Evolutionary conservation across 345 rosid species (phyloP).

Genomic region (Eucalyptus curtisii): DNA sequence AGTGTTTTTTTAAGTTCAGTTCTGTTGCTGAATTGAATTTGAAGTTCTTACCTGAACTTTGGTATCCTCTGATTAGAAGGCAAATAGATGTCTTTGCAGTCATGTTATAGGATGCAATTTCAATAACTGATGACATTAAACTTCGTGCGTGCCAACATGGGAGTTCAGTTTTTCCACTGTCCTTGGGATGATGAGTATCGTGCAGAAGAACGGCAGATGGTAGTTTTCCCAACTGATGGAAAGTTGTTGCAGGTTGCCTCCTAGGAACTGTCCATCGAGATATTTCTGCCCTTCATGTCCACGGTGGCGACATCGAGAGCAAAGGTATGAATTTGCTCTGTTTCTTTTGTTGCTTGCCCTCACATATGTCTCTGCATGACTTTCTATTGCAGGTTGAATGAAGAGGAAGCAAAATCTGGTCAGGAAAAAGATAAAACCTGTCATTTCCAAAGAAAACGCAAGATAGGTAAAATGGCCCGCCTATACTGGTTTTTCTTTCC

Average conservation of each 20-base stretch:
- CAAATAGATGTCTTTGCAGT: not conserved
- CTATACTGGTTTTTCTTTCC: not conserved
- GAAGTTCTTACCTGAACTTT: not conserved
- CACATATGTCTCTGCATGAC: not conserved
- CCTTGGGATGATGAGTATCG: not conserved
- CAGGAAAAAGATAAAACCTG: constrained; percentile 27
- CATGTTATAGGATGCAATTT: not conserved
- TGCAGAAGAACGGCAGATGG: not conserved
- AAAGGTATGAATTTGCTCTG: not conserved
- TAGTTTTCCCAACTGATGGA: not conserved
- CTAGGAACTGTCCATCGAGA: not conserved
- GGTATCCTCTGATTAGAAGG: not conserved
- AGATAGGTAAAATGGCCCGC: not conserved
- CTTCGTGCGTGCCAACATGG: not conserved
- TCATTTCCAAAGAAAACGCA: constrained; percentile 25
- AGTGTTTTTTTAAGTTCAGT: not conserved
- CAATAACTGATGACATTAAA: not conserved
- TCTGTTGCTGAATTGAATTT: not conserved
- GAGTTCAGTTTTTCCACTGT: not conserved
- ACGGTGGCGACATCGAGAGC: not conserved
- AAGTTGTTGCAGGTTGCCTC: not conserved
- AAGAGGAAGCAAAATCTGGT: constrained; percentile 21
- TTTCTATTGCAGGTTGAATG: constrained; percentile 18
- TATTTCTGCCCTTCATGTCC: not conserved
- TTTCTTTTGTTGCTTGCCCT: not conserved